A percentile compares a stretch with the other conserved stretches of the same genome.
Conservation (phyloP, 345 rosid species). For the Salix dunnii region DNA sequence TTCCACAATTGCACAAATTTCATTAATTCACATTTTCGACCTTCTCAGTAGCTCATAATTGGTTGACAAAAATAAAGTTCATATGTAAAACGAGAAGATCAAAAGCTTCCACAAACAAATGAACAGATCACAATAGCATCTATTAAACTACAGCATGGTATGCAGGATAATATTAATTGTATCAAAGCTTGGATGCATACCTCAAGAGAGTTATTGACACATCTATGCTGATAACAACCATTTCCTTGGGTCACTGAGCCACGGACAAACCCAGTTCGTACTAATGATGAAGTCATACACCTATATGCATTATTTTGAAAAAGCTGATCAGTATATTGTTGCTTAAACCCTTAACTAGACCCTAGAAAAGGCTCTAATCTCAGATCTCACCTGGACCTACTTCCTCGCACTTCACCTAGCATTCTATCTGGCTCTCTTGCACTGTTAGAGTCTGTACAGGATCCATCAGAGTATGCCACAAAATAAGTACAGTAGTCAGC, state of each 20-base stretch:
- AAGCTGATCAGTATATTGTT: constrained; percentile 21
- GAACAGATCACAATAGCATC: neutral
- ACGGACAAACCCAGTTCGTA: constrained; percentile 91
- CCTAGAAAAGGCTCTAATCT: constrained; percentile 6
- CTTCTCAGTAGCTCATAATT: neutral
- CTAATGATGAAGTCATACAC: constrained; percentile 98
- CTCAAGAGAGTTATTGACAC: constrained; percentile 77
- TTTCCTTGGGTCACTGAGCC: constrained; percentile 92
- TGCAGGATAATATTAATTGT: neutral
- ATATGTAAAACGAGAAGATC: neutral
- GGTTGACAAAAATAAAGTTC: neutral
- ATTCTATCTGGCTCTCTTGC: constrained; percentile 96
- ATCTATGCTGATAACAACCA: constrained; percentile 96
- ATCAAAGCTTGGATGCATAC: constrained; percentile 36
- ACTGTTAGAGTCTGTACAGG: constrained; percentile 92
- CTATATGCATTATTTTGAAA: constrained; percentile 34
- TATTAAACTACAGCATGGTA: neutral
- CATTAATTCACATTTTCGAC: neutral
- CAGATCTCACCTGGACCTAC: constrained; percentile 69
- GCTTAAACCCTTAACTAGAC: neutral
- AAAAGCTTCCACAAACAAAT: neutral
- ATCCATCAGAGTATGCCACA: constrained; percentile 99
- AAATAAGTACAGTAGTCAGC: constrained; percentile 98
- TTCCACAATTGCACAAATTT: neutral
- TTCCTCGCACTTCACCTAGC: constrained; percentile 97